Percentiles rank a stretch among this genome's conserved stretches.
phyloP scores from a whole-genome alignment of 2,329 filamentous ascomycete species.

The Calonectria honghensis region DNA sequence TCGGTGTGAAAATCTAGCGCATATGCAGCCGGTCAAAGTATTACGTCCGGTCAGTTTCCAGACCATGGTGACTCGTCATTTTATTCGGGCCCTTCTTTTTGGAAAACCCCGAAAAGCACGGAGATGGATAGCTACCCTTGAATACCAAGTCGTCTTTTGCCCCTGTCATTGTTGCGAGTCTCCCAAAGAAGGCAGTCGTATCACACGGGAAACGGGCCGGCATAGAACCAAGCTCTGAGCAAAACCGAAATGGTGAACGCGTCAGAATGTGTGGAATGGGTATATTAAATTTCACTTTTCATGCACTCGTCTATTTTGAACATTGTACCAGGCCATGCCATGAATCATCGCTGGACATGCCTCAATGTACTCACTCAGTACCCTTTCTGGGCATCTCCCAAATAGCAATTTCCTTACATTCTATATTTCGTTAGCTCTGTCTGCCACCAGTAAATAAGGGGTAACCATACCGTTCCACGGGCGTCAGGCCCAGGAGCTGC shows the following conservation, averaged over 20 bases:
- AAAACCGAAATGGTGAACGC: neutral
- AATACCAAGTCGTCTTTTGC: neutral
- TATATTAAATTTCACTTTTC: constrained; percentile 56
- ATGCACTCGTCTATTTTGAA: constrained; percentile 50
- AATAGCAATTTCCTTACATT: constrained; percentile 50
- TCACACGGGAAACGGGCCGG: neutral
- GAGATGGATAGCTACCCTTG: neutral
- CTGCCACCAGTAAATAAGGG: neutral
- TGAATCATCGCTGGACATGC: constrained; percentile 39
- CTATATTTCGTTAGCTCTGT: constrained; percentile 44
- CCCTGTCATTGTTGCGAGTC: neutral
- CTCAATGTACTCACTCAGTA: constrained; percentile 30
- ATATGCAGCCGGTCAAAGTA: constrained; percentile 2
- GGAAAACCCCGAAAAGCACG: neutral
- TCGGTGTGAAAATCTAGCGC: neutral
- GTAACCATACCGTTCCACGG: constrained; percentile 75
- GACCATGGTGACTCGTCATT: constrained; percentile 1
- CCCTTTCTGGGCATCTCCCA: constrained; percentile 18
- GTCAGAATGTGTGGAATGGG: constrained; percentile 44
- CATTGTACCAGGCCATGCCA: constrained; percentile 33
- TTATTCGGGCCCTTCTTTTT: neutral
- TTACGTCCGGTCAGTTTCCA: constrained; percentile 9
- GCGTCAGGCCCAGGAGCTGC: constrained; percentile 85
- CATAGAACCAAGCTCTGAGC: neutral
- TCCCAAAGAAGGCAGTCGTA: neutral